Evolutionary conservation across 2,329 filamentous ascomycete genomes (phyloP).

Genomic region (Alternaria longipes): DNA sequence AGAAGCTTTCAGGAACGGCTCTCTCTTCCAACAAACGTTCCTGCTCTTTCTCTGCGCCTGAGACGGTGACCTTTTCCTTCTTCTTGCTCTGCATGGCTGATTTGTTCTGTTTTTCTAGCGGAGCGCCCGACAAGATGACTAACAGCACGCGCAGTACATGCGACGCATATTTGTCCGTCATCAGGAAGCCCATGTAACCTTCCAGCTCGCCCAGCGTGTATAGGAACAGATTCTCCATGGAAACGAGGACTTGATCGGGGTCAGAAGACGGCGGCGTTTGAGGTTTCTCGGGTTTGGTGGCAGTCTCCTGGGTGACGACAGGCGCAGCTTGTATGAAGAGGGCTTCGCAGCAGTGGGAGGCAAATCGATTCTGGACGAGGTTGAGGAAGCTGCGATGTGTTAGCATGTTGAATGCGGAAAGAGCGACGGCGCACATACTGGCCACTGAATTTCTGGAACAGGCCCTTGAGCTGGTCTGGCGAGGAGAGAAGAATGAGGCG

Average conservation of each 20-base stretch:
- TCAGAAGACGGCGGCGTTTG: constrained; percentile 57
- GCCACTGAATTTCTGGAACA: constrained; percentile 85
- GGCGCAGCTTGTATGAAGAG: constrained; percentile 86
- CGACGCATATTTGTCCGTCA: constrained; percentile 90
- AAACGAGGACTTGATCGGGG: constrained; percentile 62
- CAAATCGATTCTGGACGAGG: constrained; percentile 93
- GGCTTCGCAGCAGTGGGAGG: constrained; percentile 95
- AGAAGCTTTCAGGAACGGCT: constrained; percentile 81
- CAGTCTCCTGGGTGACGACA: constrained; percentile 76
- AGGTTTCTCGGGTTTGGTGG: constrained; percentile 56
- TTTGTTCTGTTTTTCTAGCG: constrained; percentile 71
- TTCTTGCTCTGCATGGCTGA: constrained; percentile 88
- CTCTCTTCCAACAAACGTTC: constrained; percentile 49
- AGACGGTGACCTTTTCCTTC: constrained; percentile 79
- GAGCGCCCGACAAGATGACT: constrained; percentile 83
- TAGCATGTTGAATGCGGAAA: constrained; percentile 12
- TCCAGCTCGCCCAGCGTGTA: constrained; percentile 88
- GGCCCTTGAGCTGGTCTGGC: constrained; percentile 79
- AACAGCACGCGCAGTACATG: constrained; percentile 88
- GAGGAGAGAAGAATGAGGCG: constrained; percentile 84
- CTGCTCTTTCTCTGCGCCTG: constrained; percentile 61
- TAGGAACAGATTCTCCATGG: constrained; percentile 87
- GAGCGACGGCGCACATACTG: constrained; percentile 62
- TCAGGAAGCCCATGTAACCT: constrained; percentile 79
- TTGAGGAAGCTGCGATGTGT: constrained; percentile 71